Percentiles rank a stretch among this genome's conserved stretches.
Evolutionary conservation across 495 filamentous ascomycete genomes (phyloP).

Genomic region (Lasiosphaeriaceae sp.): DNA sequence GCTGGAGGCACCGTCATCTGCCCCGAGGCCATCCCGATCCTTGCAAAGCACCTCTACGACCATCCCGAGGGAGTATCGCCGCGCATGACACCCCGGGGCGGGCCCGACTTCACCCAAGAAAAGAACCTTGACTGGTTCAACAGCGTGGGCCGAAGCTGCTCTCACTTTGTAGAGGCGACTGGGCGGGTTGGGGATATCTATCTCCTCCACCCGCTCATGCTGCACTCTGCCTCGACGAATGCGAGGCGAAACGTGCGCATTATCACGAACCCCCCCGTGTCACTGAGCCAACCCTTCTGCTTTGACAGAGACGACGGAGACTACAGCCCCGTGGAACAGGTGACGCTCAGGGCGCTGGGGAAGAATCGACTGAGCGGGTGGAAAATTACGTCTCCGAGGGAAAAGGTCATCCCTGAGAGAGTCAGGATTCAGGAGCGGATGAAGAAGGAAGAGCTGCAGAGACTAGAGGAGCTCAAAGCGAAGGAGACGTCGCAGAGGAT

Average conservation of each 20-base stretch:
- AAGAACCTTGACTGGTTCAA: constrained; percentile 52
- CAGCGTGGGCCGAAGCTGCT: constrained; percentile 38
- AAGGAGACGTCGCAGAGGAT: constrained; percentile 4
- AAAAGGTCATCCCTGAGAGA: constrained; percentile 39
- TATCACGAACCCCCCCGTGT: constrained; percentile 70
- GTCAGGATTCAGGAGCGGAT: constrained; percentile 45
- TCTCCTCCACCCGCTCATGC: constrained; percentile 70
- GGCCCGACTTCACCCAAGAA: constrained; percentile 36
- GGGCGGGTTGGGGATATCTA: constrained; percentile 64
- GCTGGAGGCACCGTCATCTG: constrained; percentile 69
- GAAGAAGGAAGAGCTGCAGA: constrained; percentile 43
- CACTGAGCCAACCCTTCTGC: constrained; percentile 58
- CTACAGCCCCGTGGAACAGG: constrained; percentile 66
- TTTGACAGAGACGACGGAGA: constrained; percentile 58
- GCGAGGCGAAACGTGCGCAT: constrained; percentile 55
- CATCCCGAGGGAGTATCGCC: constrained; percentile 69
- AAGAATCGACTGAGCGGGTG: constrained; percentile 56
- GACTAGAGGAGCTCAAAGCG: constrained; percentile 31
- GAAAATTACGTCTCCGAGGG: constrained; percentile 55
- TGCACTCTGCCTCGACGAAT: constrained; percentile 63
- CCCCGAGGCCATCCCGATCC: constrained; percentile 51
- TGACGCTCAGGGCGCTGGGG: constrained; percentile 59
- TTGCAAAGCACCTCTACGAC: constrained; percentile 58
- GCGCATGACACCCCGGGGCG: constrained; percentile 55
- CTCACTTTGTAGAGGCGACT: constrained; percentile 62